A percentile compares a stretch with the other conserved stretches of the same genome.
Evolutionary conservation across 2,329 filamentous ascomycete species (phyloP).

Genomic region (Chaetomiaceae sp.): DNA sequence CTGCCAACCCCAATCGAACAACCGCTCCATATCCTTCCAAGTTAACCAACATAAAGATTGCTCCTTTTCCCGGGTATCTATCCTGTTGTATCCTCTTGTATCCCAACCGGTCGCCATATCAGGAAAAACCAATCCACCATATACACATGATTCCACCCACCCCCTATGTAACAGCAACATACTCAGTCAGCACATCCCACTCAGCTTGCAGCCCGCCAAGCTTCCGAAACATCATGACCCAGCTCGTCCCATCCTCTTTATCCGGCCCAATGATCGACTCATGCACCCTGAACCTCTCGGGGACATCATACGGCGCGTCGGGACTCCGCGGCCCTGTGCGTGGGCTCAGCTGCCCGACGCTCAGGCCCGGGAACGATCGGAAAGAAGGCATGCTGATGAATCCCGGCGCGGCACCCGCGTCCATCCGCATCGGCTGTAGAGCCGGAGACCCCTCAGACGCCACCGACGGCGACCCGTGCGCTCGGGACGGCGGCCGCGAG

Average conservation of each 20-base stretch:
- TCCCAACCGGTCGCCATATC: too few relatives aligned
- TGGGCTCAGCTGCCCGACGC: constrained; percentile 10
- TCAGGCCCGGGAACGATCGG: not conserved
- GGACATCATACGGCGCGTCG: constrained; percentile 33
- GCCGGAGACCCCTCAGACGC: constrained; percentile 11
- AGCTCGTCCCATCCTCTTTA: constrained; percentile 30
- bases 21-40: too few relatives aligned
- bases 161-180: constrained; percentile 21
- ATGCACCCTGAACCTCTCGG: constrained; percentile 31
- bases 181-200: constrained; percentile 31
- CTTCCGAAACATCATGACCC: constrained; percentile 32
- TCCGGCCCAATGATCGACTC: constrained; percentile 30
- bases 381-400: not conserved
- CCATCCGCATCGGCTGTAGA: constrained; percentile 2
- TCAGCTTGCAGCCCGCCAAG: constrained; percentile 27
- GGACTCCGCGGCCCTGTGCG: constrained; percentile 16
- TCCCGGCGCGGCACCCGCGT: not conserved
- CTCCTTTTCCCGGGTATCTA: constrained; percentile 9
- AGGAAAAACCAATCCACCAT: not conserved
- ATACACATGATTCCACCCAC: not conserved
- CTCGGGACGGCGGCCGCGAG: not conserved
- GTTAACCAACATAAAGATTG: not conserved
- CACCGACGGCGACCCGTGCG: constrained; percentile 7
- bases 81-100: not conserved
- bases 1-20: too few relatives aligned